Conservation (phyloP, 2,329 filamentous ascomycete genomes). For the Epichloe hybrida region DNA sequence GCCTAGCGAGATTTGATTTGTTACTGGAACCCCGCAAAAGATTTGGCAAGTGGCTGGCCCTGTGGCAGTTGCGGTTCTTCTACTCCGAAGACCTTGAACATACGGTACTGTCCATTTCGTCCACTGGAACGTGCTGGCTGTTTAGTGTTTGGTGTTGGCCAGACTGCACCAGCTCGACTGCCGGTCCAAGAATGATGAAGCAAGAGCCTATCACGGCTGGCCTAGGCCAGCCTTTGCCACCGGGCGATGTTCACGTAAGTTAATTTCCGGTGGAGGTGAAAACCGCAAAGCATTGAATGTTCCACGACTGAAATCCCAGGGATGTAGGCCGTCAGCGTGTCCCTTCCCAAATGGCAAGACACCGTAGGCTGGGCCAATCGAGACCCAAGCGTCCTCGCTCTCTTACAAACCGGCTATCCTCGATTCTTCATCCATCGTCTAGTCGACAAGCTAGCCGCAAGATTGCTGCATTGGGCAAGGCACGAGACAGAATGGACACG, state of each 20-base stretch:
- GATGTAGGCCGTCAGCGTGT: slow-evolving; percentile 17
- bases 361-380: slow-evolving; percentile 12
- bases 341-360: slow-evolving; percentile 17
- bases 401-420: slow-evolving; percentile 15
- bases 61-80: no score
- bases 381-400: slow-evolving; percentile 10
- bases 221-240: not conserved
- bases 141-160: no score
- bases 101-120: no score
- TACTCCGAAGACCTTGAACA: no score
- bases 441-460: slow-evolving; percentile 10
- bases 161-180: no score
- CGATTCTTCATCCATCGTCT: slow-evolving; percentile 15
- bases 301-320: not conserved
- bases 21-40: no score
- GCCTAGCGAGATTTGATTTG: no score
- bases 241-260: not conserved
- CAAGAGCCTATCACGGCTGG: not conserved
- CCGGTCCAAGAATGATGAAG: not conserved
- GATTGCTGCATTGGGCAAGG: slow-evolving; percentile 9
- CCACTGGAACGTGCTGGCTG: no score
- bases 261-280: not conserved
- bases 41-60: no score
- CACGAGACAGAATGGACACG: not conserved
- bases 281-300: not conserved